Conservation (phyloP, 352 stramenopile genomes). For the Phytopythium litorale region DNA sequence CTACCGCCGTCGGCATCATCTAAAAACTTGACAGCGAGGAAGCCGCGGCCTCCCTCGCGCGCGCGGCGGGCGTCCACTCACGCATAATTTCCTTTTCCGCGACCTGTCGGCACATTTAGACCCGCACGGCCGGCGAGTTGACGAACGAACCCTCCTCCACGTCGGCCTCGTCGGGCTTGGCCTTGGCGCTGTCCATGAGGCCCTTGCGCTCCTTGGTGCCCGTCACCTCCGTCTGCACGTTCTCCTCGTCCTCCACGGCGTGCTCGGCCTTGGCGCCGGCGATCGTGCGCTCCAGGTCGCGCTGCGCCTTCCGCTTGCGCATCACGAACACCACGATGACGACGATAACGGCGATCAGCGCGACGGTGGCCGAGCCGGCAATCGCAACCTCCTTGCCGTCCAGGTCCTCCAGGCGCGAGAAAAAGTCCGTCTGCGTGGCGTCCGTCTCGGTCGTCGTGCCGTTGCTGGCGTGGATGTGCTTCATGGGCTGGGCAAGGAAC, state of each 20-base stretch:
- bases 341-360: constrained; percentile 59
- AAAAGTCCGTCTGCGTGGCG: constrained; percentile 60
- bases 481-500: constrained; percentile 82
- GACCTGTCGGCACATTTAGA: constrained; percentile 28
- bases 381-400: constrained; percentile 73
- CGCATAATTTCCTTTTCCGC: constrained; percentile 5
- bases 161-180: constrained; percentile 52
- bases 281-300: constrained; percentile 77
- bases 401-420: constrained; percentile 53
- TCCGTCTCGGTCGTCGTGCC: constrained; percentile 36
- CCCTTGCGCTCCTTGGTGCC: constrained; percentile 65
- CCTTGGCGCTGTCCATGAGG: constrained; percentile 66
- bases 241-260: constrained; percentile 64
- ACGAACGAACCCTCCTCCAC: constrained; percentile 77
- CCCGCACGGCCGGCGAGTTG: constrained; percentile 77
- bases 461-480: constrained; percentile 81
- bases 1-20: not conserved
- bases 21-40: constrained; percentile 1
- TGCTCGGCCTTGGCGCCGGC: constrained; percentile 78
- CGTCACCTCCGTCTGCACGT: constrained; percentile 42
- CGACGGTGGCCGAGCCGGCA: constrained; percentile 45
- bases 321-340: constrained; percentile 66
- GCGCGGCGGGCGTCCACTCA: not conserved
- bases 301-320: constrained; percentile 78
- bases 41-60: not conserved